Base-by-base conservation (phyloP, 306 rosid genomes). In the Trifolium subterraneum region DNA sequence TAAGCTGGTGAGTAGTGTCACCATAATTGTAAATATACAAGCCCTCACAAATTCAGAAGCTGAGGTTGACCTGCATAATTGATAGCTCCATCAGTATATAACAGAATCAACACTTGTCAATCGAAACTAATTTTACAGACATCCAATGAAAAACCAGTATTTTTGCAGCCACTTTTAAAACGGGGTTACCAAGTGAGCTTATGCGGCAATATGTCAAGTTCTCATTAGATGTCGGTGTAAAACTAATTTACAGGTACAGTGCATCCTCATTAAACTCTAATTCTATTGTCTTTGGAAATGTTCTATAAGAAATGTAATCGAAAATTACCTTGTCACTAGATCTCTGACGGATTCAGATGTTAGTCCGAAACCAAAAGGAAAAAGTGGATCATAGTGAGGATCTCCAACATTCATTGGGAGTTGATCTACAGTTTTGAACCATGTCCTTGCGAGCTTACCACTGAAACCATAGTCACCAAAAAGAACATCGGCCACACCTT, bases 361-460 rank as follows among this genome's bases (percentile, higher is more conserved):
- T 27, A 94, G 84, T 59, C 99, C 99, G 33, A 83, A 92, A 51
- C 83, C 95, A 54, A 87, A 88, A n/a, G 99, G 90, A 77, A 80
- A 94, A 52, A 94, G 99, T 13, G 97, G 97, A 84, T 94, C 99
- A 75, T 94, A 94, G 87, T 94, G 92, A 58, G 87, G 72, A 90
- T 90, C 97, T 27, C 89, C 95, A 10, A 84, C 39, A 84, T 88
- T 92, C 99, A 94, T 90, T 8, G 99, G 97, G 58, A 94, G 93
- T 73, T 94, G 97, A 82, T 90, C 97, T 0, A 90, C 90, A 15
- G 88, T 82, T 84, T 80, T 87, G 79, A 94, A 92, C 99, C 97
- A 94, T 55, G 99, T 92, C 74, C 97, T 88, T 9, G 99, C 78
- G 78, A 92, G 95, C 76, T 92, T 91, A 47, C 97, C 97, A 10